Evolutionary conservation across 2,329 filamentous ascomycete species (phyloP).

Genomic region (Tolypocladium tundrense): DNA sequence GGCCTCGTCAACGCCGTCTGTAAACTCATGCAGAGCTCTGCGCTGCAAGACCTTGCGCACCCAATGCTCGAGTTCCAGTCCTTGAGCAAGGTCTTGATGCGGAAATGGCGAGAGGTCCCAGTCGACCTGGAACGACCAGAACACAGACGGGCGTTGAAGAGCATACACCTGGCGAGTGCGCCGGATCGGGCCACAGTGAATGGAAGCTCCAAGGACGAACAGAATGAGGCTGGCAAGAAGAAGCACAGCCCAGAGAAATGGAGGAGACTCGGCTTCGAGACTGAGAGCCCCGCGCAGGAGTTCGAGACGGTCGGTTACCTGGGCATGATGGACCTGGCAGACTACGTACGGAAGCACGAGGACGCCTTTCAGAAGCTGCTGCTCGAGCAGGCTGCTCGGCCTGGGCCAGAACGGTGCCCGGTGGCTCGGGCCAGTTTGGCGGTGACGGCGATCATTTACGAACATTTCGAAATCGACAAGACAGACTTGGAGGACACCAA

Average conservation of each 20-base stretch:
- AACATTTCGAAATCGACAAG: slow-evolving; percentile 91
- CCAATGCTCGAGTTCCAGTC: slow-evolving; percentile 89
- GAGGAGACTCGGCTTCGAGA: slow-evolving; percentile 83
- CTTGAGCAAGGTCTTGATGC: slow-evolving; percentile 75
- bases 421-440: slow-evolving; percentile 78
- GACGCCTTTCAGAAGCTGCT: slow-evolving; percentile 88
- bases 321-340: slow-evolving; percentile 94
- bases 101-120: slow-evolving; percentile 77
- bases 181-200: slow-evolving; percentile 42
- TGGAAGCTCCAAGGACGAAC: slow-evolving; percentile 26
- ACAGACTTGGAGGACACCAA: slow-evolving; percentile 70
- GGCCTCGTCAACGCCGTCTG: slow-evolving; percentile 90
- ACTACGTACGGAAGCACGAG: slow-evolving; percentile 86
- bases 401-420: slow-evolving; percentile 66
- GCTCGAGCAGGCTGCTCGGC: slow-evolving; percentile 73
- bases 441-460: slow-evolving; percentile 80
- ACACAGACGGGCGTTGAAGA: slow-evolving; percentile 77
- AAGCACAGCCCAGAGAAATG: slow-evolving; percentile 85
- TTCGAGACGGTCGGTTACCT: slow-evolving; percentile 81
- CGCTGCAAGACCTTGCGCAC: slow-evolving; percentile 80
- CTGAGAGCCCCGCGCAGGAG: slow-evolving; percentile 76
- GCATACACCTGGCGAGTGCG: slow-evolving; percentile 72
- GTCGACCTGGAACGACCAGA: slow-evolving; percentile 83
- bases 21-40: slow-evolving; percentile 86
- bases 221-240: slow-evolving; percentile 32